phyloP scores from a whole-genome alignment of 2,329 filamentous ascomycete species.

The Botrytis byssoidea region DNA sequence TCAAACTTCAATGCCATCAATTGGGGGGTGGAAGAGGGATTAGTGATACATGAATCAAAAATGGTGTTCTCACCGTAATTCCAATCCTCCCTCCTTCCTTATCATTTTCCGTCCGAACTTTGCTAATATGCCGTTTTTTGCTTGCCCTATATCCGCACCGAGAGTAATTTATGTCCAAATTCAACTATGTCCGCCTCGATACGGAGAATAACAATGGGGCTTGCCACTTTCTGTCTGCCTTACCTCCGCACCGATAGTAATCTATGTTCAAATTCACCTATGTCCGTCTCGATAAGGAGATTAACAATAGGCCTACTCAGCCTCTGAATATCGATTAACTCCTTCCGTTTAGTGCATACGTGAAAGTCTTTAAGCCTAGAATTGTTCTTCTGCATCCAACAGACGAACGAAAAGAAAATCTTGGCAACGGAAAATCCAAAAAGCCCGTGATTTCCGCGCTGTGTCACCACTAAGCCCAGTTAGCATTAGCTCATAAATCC shows the following conservation, averaged over 20 bases:
- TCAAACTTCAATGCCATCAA: neutral
- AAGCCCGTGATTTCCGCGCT: slow-evolving; percentile 4
- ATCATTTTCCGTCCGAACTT: neutral
- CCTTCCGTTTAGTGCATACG: neutral
- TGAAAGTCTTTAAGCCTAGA: neutral
- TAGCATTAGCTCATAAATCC: neutral
- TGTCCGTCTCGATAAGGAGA: neutral
- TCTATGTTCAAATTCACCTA: neutral
- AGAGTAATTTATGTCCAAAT: neutral
- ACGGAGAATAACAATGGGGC: neutral
- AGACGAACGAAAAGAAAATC: neutral
- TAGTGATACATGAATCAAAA: neutral
- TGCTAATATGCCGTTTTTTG: neutral
- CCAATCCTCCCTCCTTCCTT: neutral
- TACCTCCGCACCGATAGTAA: neutral
- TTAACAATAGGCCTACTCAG: neutral
- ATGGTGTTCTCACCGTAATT: neutral
- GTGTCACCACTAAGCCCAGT: neutral
- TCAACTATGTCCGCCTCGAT: neutral
- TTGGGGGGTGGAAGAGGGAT: neutral
- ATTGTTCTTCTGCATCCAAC: neutral
- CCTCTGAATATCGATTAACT: neutral
- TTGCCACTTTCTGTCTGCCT: neutral
- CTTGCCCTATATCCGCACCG: neutral
- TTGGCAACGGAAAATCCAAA: neutral